These are phyloP conservation scores for Cynanchum wilfordii DNA, from an alignment of 257 asterid genomes.

Conservation along the genomic window DNA sequence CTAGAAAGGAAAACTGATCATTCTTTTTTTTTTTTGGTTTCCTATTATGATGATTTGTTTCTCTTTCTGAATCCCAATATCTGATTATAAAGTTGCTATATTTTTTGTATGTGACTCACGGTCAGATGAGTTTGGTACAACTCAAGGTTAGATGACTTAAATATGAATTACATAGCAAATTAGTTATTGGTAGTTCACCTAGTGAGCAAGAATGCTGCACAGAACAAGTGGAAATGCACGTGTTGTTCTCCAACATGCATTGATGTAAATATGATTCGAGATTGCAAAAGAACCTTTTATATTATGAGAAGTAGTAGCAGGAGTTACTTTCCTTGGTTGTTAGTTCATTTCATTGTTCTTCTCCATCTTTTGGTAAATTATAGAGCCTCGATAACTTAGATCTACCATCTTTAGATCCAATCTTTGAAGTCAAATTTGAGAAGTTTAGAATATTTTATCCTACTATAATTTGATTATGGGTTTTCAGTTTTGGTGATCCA, in stretches of 20 bases:
- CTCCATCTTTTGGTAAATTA: not conserved
- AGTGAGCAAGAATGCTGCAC: not conserved
- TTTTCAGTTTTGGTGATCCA: not conserved
- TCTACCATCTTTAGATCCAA: not conserved
- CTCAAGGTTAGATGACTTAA: not conserved
- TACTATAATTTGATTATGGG: not conserved
- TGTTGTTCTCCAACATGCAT: not conserved
- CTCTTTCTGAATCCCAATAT: too few species aligned
- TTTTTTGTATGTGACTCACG: not conserved
- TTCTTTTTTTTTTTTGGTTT: not conserved
- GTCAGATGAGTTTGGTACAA: not conserved
- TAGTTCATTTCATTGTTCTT: not conserved
- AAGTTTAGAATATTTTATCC: not conserved
- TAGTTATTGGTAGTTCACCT: not conserved
- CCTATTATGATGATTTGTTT: not conserved
- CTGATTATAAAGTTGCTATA: not conserved
- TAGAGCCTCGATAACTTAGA: not conserved
- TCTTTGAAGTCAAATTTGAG: not conserved
- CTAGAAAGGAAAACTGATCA: constrained; percentile 2
- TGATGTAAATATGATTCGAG: not conserved
- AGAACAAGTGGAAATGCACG: not conserved
- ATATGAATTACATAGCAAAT: not conserved
- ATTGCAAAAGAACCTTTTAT: not conserved
- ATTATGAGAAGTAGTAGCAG: not conserved
- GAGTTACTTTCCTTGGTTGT: not conserved